phyloP scores from a whole-genome alignment of 73 alveolate species.

The Urostyla sp. region DNA sequence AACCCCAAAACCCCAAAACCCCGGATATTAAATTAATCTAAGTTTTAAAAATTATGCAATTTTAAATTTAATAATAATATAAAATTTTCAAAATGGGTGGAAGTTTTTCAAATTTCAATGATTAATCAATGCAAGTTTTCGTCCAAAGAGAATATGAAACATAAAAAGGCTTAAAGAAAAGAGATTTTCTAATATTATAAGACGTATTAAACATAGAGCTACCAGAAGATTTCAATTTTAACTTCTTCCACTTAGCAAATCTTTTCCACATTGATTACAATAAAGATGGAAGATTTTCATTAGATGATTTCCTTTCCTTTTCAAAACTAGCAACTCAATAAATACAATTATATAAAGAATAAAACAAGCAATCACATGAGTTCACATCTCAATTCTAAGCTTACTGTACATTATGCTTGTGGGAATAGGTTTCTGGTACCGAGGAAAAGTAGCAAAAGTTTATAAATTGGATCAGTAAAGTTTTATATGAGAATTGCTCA shows the following conservation, averaged over 20 bases:
- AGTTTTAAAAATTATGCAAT: not conserved
- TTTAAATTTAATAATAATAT: too few species aligned
- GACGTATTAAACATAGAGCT: constrained; percentile 68
- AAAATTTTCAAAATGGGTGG: constrained; percentile 41
- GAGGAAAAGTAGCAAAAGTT: constrained; percentile 77
- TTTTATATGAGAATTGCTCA: constrained; percentile 77
- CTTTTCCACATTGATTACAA: constrained; percentile 85
- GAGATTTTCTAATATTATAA: constrained; percentile 67
- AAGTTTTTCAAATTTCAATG: constrained; percentile 40
- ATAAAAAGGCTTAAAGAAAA: constrained; percentile 52
- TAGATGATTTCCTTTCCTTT: constrained; percentile 81
- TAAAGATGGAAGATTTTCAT: constrained; percentile 92
- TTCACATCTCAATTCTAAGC: constrained; percentile 86
- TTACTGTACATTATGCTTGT: constrained; percentile 86
- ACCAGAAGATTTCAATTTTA: constrained; percentile 88
- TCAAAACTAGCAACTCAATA: constrained; percentile 81
- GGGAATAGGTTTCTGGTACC: constrained; percentile 82
- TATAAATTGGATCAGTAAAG: constrained; percentile 90
- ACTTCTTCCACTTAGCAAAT: constrained; percentile 91
- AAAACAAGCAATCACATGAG: constrained; percentile 92
- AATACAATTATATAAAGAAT: constrained; percentile 74
- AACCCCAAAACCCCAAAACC: constrained; percentile 21
- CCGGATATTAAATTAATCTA: not conserved
- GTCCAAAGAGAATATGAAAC: constrained; percentile 67
- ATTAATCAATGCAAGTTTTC: not conserved